Percentiles rank a stretch among this genome's conserved stretches.
Evolutionary conservation across 768 basidiomycete species (phyloP).

Genomic region (Arthromyces matolae): DNA sequence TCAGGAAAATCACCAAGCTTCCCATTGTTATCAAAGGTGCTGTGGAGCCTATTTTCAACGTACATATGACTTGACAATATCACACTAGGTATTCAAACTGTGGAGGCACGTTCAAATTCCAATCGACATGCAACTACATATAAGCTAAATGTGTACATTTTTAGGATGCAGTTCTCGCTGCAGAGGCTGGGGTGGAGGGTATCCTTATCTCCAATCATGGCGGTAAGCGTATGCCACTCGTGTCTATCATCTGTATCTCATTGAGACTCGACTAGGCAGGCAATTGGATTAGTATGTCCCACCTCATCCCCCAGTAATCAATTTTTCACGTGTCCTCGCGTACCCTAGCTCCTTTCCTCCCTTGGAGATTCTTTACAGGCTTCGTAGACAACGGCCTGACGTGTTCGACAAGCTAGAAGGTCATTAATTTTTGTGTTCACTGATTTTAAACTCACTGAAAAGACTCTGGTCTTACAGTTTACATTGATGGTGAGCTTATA

Average conservation of each 20-base stretch:
- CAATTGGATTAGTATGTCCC: conserved; percentile 73
- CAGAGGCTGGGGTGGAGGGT: conserved; percentile 79
- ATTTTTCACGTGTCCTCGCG: not conserved
- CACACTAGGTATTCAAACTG: conserved; percentile 68
- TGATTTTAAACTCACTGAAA: conserved; percentile 7
- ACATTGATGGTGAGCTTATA: conserved; percentile 65
- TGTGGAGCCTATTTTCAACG: not conserved
- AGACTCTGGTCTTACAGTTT: conserved; percentile 50
- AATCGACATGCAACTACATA: not conserved
- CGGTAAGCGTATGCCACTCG: conserved; percentile 38
- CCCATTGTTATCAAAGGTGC: conserved; percentile 75
- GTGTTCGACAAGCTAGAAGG: conserved; percentile 72
- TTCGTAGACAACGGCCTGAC: conserved; percentile 72
- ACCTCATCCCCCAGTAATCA: not conserved
- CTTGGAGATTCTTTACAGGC: conserved; percentile 70
- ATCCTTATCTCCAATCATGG: conserved; percentile 92
- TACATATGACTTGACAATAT: not conserved
- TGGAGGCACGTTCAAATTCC: conserved; percentile 43
- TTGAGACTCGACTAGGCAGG: conserved; percentile 42
- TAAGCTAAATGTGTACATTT: not conserved
- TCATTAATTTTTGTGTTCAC: conserved; percentile 16
- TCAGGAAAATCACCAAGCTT: conserved; percentile 62
- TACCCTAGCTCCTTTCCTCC: conserved; percentile 65
- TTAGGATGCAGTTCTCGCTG: conserved; percentile 84
- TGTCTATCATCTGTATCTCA: conserved; percentile 1